These are phyloP conservation scores for Erucastrum elatum DNA, from an alignment of 345 rosid species.

Conservation along the genomic window DNA sequence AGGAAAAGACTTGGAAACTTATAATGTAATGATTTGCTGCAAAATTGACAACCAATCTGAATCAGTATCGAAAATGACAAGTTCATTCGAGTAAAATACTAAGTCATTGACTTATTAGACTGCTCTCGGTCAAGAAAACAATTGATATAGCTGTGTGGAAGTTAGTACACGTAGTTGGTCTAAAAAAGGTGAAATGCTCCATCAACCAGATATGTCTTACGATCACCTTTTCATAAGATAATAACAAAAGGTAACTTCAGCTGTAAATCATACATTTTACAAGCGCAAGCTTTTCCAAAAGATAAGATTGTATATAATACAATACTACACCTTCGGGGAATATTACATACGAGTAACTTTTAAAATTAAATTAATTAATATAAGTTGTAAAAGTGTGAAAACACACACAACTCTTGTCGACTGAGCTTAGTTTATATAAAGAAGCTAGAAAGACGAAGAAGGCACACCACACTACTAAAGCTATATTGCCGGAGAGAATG, in stretches of 20 bases:
- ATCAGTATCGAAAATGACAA: constrained; percentile 2
- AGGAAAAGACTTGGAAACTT: background rate
- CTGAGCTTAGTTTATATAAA: background rate
- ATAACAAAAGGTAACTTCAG: background rate
- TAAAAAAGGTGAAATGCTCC: background rate
- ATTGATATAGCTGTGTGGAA: background rate
- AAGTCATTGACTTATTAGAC: background rate
- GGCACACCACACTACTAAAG: background rate
- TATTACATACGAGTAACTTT: background rate
- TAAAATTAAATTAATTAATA: background rate
- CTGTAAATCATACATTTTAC: background rate
- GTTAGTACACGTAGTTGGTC: constrained; percentile 1
- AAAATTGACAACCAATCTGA: background rate
- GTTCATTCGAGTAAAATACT: constrained; percentile 9
- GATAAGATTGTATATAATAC: background rate
- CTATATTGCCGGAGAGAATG: no score
- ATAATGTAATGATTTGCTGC: background rate
- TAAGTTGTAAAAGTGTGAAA: background rate
- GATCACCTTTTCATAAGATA: background rate
- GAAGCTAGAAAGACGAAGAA: background rate
- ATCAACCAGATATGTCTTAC: background rate
- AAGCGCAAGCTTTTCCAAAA: background rate
- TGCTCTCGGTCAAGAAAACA: constrained; percentile 9
- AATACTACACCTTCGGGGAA: background rate
- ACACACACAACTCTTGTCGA: background rate